Base-by-base conservation (phyloP, 1,284 basidiomycete species). In the Rhizopogon parksii region DNA sequence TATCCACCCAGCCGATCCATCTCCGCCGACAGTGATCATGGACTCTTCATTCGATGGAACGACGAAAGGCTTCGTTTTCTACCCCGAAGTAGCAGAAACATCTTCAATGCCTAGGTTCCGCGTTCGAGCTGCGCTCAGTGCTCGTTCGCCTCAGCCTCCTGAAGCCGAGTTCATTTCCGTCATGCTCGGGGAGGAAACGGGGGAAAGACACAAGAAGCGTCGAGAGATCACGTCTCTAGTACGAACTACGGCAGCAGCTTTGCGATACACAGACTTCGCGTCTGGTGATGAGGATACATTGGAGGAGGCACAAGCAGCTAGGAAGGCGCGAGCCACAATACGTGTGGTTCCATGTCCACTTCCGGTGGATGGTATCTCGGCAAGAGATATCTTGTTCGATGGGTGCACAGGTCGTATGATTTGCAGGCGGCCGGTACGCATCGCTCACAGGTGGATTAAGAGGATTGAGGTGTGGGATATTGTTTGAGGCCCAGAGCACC, bases 401-500 rank as follows among this genome's bases (percentile, higher is more conserved):
- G 42, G 42, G 12, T 34, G 42, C 42, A 45, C 30, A n/a, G 42
- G 42, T n/a, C 42, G 42, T 3, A 34, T 45, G 42, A 17, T 45
- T 34, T 45, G 42, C 42, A 45, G 19, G 42, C 42, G 42, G 17
- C 42, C 42, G 1, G 42, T 45, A 34, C 42, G 42, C 14, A 25
- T 45, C 14, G 42, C 30, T 45, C 42, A 45, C 14, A 45, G 42
- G 34, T 45, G 42, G 42, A 45, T 45, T 17, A 45, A 45, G 42
- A 45, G 42, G 42, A 45, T 45, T 19, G 42, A 45, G 30, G 42
- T 45, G 14, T 45, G 42, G 42, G 42, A 45, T 45, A 45, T 45
- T 25, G 42, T 45, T 34, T 45, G 42, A 45, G 42, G 42, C 30
- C 30, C 17, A 21, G 8, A 30, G 21, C 21, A 24, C 21, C 21